Base-by-base conservation (phyloP, 495 filamentous ascomycete genomes). In the Poronia punctata region DNA sequence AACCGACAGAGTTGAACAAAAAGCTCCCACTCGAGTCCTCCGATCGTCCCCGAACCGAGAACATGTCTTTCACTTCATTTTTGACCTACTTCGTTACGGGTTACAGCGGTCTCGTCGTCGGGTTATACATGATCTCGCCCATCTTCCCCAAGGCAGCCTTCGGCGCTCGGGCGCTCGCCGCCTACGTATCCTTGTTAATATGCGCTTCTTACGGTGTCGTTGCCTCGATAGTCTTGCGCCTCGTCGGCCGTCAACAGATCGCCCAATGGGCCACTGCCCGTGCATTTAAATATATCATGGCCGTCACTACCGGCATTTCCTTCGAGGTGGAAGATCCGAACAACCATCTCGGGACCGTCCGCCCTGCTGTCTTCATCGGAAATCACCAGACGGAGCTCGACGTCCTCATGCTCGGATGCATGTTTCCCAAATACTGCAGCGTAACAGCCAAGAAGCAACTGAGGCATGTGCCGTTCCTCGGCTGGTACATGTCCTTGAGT, bases 351-450 rank as follows among this genome's bases (percentile, higher is more conserved):
- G 52, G 64, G 14, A 72, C 66, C 3, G 75, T 75, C 19, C 76
- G 89, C 25, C 93, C 92, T 4, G 86, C 86, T 27, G 85, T 98
- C 35, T 89, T 97, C 54, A 73, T 97, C 51, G 83, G 79, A 18
- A 97, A 97, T 59, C 90, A 97, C 67, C 89, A 96, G 68, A 84
- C 82, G 4, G 93, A 96, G 60, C 75, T 99, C 40, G 92, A 99
- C 57, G 84, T 99, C 22, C 72, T 95, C 36, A 82, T 97, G 75
- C 74, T 97, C 9, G 92, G 87, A 26, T 62, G 66, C 50, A 74
- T 92, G 45, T 95, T 94, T 70, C 93, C 92, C 9, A 82, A 80
- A 40, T 88, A 92, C 70, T 93, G 85, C 68, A 85, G 79, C 57
- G 86, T 99, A 32, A 96, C 89, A 4, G 88, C 90, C 27, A 99